Evolutionary conservation across 2,329 filamentous ascomycete species (phyloP), one percentile per base, ranked within the genome.

Genomic region (Sclerotinia subarctica): DNA sequence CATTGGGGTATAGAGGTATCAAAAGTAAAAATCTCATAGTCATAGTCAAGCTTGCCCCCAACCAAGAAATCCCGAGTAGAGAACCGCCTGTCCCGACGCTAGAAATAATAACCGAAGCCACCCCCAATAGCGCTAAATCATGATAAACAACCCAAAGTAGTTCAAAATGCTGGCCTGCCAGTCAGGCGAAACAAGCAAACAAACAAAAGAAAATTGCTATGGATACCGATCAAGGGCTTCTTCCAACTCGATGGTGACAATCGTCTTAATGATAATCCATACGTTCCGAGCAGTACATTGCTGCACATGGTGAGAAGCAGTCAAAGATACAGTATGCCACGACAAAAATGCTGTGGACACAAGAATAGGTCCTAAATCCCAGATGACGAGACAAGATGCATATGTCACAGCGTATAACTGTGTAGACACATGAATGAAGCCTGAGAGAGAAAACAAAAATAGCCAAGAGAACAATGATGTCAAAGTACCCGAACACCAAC

Each of bases 1-100:
- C 19, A 60, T 60, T 60, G n/a, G 57, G 42, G 57, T 60, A 60
- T 60, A 47, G 42, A 32, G 57, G 57, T 60, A 60, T 60, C 57
- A 60, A 47, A 32, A 60, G 44, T 60, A 29, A 46, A 60, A 47
- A 47, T 47, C 26, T 60, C 44, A 35, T 47, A 60, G 57, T 32
- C 57, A 47, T 60, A 60, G 57, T 44, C 57, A 60, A 60, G 57
- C 57, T n/a, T 60, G 44, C 57, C 57, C 19, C 44, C 58, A 15
- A 26, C n/a, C 26, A 49, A 47, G 21, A 60, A 49, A 49, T 49
- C 58, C 58, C 58, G 21, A 49, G 26, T 32, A 60, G 19, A 60
- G 26, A 49, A 49, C 21, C 44, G 13, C 58, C 58, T 35, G 21
- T 15, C 58, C 44, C 32, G 44, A 60, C 26, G 58, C 58, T 60